Evolutionary conservation across 176 grass and related monocot genomes (phyloP).

Genomic region (Musa beccarii): DNA sequence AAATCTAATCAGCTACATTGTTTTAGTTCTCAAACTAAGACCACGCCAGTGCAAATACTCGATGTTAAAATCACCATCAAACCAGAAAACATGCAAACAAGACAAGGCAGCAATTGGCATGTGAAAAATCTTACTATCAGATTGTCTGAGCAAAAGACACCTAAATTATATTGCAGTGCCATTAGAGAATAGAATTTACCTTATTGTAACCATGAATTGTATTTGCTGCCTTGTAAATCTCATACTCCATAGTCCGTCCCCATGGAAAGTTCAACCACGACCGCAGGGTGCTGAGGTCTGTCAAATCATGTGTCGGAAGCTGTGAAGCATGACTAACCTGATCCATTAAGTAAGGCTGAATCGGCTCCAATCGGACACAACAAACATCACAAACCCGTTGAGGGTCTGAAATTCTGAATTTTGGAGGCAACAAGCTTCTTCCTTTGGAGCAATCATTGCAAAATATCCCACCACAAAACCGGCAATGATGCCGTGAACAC

Average conservation of each 20-base stretch:
- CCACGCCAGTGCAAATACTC: too few species aligned
- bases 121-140: neutral
- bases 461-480: conserved; percentile 80
- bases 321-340: conserved; percentile 53
- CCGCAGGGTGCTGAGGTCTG: conserved; percentile 64
- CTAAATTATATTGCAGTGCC: neutral
- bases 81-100: too few species aligned
- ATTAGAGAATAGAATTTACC: conserved; percentile 31
- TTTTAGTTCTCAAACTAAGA: too few species aligned
- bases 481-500: conserved; percentile 72
- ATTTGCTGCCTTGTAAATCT: conserved; percentile 96
- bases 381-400: conserved; percentile 91
- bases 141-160: neutral
- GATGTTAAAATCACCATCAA: too few species aligned
- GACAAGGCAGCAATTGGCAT: neutral
- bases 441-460: conserved; percentile 69
- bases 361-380: conserved; percentile 48
- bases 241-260: conserved; percentile 66
- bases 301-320: conserved; percentile 63
- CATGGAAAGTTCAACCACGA: conserved; percentile 88
- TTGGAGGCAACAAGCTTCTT: conserved; percentile 69
- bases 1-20: too few species aligned
- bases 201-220: conserved; percentile 60
- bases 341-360: conserved; percentile 72
- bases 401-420: conserved; percentile 57